A percentile compares a stretch with the other conserved stretches of the same genome.
Conservation (phyloP, 148 eudicot genomes). For the Limonium bicolor region DNA sequence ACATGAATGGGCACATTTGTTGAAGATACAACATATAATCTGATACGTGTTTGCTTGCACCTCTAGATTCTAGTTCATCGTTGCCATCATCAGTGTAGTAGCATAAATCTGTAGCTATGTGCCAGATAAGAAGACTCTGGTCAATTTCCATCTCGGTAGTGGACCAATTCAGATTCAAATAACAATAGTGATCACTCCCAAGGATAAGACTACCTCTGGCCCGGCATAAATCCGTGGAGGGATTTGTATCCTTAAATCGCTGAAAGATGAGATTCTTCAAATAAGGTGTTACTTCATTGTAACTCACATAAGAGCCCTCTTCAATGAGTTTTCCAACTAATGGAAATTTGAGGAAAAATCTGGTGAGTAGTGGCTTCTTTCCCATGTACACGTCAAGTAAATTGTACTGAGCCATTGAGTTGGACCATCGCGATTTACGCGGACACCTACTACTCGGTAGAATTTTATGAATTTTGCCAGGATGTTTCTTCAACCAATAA, state of each 20-base stretch:
- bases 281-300: conserved; percentile 7
- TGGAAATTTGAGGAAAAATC: too few relatives aligned
- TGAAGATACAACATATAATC: conserved; percentile 48
- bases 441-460: not conserved
- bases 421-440: conserved; percentile 28
- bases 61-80: too few relatives aligned
- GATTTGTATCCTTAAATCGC: not conserved
- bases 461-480: not conserved
- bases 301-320: conserved; percentile 10
- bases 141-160: conserved; percentile 22
- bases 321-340: conserved; percentile 10
- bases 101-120: conserved; percentile 47
- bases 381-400: conserved; percentile 13
- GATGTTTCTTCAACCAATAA: conserved; percentile 13
- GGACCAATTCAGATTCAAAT: conserved; percentile 7
- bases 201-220: conserved; percentile 14
- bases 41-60: conserved; percentile 34
- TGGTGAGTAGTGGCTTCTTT: conserved; percentile 8
- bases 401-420: conserved; percentile 23
- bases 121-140: conserved; percentile 36
- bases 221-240: conserved; percentile 9
- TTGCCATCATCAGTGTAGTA: conserved; percentile 19
- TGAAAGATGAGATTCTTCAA: conserved; percentile 17
- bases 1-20: conserved; percentile 26
- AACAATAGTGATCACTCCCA: not conserved